phyloP scores from a whole-genome alignment of 2,329 filamentous ascomycete genomes.

The Botrytis byssoidea region DNA sequence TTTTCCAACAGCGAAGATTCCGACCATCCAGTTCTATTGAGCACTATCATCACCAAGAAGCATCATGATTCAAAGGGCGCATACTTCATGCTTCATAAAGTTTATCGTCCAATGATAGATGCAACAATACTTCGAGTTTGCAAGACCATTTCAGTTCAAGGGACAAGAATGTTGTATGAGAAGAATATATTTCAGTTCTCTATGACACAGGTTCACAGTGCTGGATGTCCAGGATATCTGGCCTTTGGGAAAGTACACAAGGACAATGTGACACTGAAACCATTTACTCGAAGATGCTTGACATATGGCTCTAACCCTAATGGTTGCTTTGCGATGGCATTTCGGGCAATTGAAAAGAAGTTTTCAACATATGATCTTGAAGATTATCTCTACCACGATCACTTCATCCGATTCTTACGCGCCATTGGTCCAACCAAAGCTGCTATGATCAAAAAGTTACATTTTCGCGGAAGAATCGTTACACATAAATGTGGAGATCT shows the following conservation, averaged over 20 bases:
- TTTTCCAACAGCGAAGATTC: accelerated
- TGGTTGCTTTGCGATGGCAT: neutral
- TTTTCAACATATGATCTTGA: neutral
- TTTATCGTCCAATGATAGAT: neutral
- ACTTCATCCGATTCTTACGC: neutral
- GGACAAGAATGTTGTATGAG: neutral
- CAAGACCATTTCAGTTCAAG: neutral
- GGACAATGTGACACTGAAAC: neutral
- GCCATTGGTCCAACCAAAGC: neutral
- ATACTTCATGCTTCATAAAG: neutral
- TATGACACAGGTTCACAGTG: neutral
- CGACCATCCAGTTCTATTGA: neutral
- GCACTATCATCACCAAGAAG: neutral
- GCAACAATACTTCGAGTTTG: neutral
- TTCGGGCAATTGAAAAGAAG: neutral
- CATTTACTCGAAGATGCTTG: neutral
- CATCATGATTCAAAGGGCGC: neutral
- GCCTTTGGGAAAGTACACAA: neutral
- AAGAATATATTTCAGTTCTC: neutral
- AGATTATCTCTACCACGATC: neutral
- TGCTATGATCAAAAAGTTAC: neutral
- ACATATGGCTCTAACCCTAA: too few relatives aligned
- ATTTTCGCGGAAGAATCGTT: neutral
- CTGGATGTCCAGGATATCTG: neutral
- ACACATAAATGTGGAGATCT: neutral